Conservation (phyloP, 1,139 yeast genomes). For the Saccharomyces hybrid region DNA sequence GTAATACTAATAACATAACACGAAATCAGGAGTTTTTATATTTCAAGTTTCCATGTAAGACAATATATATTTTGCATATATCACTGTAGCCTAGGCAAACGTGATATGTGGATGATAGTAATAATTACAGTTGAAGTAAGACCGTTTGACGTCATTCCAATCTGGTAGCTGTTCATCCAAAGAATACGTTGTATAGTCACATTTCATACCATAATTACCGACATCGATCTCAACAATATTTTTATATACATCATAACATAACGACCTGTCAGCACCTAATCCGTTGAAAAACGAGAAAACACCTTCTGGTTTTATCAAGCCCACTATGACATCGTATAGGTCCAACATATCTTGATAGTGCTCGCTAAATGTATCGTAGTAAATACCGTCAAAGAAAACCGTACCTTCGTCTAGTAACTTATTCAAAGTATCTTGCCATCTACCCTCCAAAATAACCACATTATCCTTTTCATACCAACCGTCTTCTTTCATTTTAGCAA, state of each 20-base stretch:
- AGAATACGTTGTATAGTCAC: constrained; percentile 42
- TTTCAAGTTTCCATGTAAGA: too few relatives aligned
- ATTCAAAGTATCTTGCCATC: constrained; percentile 84
- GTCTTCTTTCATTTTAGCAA: constrained; percentile 54
- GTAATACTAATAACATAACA: too few relatives aligned
- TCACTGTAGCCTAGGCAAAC: constrained; percentile 14
- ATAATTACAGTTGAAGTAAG: constrained; percentile 30
- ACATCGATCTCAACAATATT: constrained; percentile 75
- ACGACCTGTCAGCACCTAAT: constrained; percentile 87
- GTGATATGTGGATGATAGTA: constrained; percentile 32
- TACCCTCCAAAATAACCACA: constrained; percentile 71
- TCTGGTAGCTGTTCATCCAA: constrained; percentile 35
- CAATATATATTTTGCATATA: not conserved
- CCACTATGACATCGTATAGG: constrained; percentile 72
- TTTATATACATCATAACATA: constrained; percentile 83
- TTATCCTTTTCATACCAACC: constrained; percentile 79
- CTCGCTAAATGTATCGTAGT: constrained; percentile 90
- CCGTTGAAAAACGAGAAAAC: constrained; percentile 89
- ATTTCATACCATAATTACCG: constrained; percentile 64
- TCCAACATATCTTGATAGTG: constrained; percentile 81
- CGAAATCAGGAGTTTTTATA: not conserved
- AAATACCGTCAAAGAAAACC: constrained; percentile 78
- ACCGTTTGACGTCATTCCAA: constrained; percentile 31
- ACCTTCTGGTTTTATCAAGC: constrained; percentile 72
- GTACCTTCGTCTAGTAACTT: constrained; percentile 53